A percentile compares a stretch with the other conserved stretches of the same genome.
These are phyloP conservation scores for Psidium guajava DNA, from an alignment of 345 rosid species.

Conservation along the genomic window DNA sequence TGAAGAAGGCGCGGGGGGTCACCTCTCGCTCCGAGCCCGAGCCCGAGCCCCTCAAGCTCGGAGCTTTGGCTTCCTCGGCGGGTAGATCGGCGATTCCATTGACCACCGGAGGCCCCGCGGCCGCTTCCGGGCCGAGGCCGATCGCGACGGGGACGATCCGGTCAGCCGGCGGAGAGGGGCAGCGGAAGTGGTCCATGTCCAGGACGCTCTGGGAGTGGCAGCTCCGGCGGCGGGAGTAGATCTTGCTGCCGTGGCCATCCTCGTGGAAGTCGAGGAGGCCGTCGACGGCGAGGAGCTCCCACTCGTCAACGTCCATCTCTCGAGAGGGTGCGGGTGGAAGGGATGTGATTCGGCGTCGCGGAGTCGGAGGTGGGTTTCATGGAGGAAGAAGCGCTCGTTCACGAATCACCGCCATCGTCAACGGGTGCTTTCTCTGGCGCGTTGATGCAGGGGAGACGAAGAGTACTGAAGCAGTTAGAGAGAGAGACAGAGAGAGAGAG, in stretches of 20 bases:
- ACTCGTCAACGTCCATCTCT: constrained; percentile 70
- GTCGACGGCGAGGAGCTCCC: constrained; percentile 65
- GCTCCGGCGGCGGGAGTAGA: constrained; percentile 15
- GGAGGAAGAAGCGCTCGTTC: neutral
- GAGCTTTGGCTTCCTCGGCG: neutral
- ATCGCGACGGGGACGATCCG: constrained; percentile 47
- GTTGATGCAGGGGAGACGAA: neutral
- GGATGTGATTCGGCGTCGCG: neutral
- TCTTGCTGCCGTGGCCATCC: constrained; percentile 16
- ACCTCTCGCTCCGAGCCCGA: constrained; percentile 5
- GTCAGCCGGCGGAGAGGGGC: constrained; percentile 14
- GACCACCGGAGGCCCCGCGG: constrained; percentile 12
- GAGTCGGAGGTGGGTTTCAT: neutral
- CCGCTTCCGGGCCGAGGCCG: constrained; percentile 35
- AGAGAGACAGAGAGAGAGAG: neutral
- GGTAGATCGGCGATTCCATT: constrained; percentile 11
- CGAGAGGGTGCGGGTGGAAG: neutral
- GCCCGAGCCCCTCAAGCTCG: constrained; percentile 22
- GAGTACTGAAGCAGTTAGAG: neutral
- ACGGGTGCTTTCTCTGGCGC: neutral
- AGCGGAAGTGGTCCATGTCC: constrained; percentile 38
- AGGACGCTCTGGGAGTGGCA: constrained; percentile 22
- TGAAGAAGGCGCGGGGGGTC: constrained; percentile 66
- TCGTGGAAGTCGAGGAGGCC: constrained; percentile 33
- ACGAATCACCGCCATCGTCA: neutral